Base-by-base conservation (phyloP, 2,329 filamentous ascomycete genomes). In the Elsinoe necatrix region DNA sequence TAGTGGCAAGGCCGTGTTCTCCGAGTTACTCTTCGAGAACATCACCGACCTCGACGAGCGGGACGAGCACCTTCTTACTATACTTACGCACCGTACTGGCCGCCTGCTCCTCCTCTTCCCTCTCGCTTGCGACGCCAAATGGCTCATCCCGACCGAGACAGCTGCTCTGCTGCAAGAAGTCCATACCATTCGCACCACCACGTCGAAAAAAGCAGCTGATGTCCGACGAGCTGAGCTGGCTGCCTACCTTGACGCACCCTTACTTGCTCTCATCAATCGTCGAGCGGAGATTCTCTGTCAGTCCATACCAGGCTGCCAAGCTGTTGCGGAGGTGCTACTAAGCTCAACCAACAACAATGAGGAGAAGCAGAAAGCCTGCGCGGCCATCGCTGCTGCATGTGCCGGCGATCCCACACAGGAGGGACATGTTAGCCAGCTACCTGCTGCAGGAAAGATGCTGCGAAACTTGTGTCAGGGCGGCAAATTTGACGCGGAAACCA, bases 381-480 rank as follows among this genome's bases (percentile, higher is more conserved):
- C 81, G 51, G 87, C 90, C 11, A 73, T 86, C 14, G 81, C 80
- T 0, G 65, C 68, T 7, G 66, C 79, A 7, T 72, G 71, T 0
- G 63, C 58, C 4, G 64, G 72, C 41, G 64, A 71, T 60, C 68
- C 72, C 12, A 69, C 69, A 16, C 72, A 71, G 14, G 73, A 76
- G 55, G 71, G 68, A 23, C 85, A 89, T 67, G 77, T 86, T 56
- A 80, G 83, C 23, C 75, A 80, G 64, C 78, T 80, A 35, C 68
- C 82, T 0, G 78, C 78, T 63, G 86, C 83, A 39, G 89, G 88
- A 14, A 85, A 89, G 58, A 86, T 96, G 84, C 80, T 97, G 65
- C 96, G 95, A 75, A 86, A 86, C 0, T 80, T 98, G 6, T 90
- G 96, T 21, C 85, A 89, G 56, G 93, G 93, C 41, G 93, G 95